Conservation (phyloP, 116 monocot species). For the Papilionanthe hybrid region DNA sequence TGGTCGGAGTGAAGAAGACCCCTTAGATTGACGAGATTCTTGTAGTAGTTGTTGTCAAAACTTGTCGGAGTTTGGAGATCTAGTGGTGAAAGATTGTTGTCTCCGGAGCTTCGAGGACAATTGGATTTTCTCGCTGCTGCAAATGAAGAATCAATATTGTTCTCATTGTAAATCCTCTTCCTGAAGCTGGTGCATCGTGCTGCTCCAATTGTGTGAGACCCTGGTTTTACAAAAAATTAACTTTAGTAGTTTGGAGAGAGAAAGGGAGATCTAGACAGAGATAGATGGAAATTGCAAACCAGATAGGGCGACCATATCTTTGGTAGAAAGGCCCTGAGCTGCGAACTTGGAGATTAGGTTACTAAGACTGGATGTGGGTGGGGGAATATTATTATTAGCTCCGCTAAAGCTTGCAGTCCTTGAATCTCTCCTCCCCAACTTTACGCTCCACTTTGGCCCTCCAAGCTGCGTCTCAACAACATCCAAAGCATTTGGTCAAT, state of each 20-base stretch:
- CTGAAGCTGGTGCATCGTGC: constrained; percentile 27
- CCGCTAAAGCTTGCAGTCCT: constrained; percentile 40
- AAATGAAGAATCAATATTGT: constrained; percentile 16
- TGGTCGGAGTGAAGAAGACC: constrained; percentile 54
- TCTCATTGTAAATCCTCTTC: constrained; percentile 28
- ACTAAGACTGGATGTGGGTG: constrained; percentile 46
- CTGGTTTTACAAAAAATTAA: background rate
- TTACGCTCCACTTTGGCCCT: constrained; percentile 69
- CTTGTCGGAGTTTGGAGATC: constrained; percentile 13
- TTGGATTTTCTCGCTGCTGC: background rate
- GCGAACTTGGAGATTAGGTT: constrained; percentile 75
- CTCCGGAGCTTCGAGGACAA: constrained; percentile 12
- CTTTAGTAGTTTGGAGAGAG: too few relatives aligned
- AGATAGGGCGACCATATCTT: constrained; percentile 43
- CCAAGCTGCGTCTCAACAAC: constrained; percentile 36
- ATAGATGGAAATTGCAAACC: constrained; percentile 26
- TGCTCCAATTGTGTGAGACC: constrained; percentile 30
- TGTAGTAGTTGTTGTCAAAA: constrained; percentile 33
- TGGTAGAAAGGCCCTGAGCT: constrained; percentile 39
- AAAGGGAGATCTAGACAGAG: background rate
- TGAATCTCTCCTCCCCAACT: constrained; percentile 68
- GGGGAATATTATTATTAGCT: constrained; percentile 55
- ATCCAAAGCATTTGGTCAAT: background rate
- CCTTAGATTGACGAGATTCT: constrained; percentile 17
- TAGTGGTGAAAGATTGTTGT: constrained; percentile 16